These are phyloP conservation scores for Mycena amicta DNA, from an alignment of 768 basidiomycete genomes.

Conservation along the genomic window DNA sequence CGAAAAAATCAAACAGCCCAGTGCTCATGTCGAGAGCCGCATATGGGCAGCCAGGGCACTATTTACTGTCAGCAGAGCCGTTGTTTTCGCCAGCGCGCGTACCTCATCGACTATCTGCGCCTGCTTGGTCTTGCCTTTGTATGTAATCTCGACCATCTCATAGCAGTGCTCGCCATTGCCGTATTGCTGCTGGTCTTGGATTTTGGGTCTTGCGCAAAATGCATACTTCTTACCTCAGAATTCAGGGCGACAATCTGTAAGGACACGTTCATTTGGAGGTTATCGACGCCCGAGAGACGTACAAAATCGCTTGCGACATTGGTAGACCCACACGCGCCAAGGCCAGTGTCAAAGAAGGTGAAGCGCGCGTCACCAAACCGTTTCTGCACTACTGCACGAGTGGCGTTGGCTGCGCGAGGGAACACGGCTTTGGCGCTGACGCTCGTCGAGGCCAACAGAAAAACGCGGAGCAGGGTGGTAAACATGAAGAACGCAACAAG, in stretches of 20 bases:
- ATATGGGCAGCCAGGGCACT: conserved; percentile 58
- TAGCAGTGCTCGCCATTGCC: conserved; percentile 43
- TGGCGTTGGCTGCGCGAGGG: background rate
- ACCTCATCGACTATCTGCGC: conserved; percentile 62
- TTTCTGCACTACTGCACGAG: conserved; percentile 23
- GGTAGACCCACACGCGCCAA: conserved; percentile 53
- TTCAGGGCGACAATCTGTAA: conserved; percentile 46
- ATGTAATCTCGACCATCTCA: conserved; percentile 54
- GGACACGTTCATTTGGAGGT: conserved; percentile 3
- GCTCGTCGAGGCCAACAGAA: background rate
- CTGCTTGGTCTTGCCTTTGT: conserved; percentile 45
- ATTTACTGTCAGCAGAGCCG: background rate
- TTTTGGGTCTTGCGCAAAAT: background rate
- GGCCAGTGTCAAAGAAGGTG: conserved; percentile 33
- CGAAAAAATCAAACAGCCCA: conserved; percentile 63
- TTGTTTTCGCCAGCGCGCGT: conserved; percentile 13
- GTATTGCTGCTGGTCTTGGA: background rate
- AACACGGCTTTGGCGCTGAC: conserved; percentile 1
- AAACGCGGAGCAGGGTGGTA: background rate
- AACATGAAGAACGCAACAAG: background rate
- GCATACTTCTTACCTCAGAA: conserved; percentile 23
- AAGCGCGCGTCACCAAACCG: conserved; percentile 32
- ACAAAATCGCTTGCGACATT: conserved; percentile 47
- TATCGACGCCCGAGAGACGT: background rate
- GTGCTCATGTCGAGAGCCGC: conserved; percentile 64